A percentile compares a stretch with the other conserved stretches of the same genome.
Conservation (phyloP, 192 early-diverging fungal species). For the Entomortierella chlamydospora region DNA sequence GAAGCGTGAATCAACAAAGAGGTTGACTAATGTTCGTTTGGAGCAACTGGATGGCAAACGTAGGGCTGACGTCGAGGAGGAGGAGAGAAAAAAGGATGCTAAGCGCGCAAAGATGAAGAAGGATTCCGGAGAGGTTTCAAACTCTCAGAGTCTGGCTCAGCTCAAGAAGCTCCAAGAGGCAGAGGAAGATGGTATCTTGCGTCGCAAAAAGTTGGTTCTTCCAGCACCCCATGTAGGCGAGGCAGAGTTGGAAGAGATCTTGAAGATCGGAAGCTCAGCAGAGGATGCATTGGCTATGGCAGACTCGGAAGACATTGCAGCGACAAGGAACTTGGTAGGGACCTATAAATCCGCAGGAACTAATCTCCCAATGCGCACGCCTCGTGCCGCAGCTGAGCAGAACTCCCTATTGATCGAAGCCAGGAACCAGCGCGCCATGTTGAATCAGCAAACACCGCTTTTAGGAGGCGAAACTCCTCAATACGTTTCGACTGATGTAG, state of each 20-base stretch:
- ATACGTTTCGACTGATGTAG: constrained; percentile 41
- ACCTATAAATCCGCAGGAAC: constrained; percentile 73
- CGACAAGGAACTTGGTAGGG: constrained; percentile 75
- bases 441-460: constrained; percentile 83
- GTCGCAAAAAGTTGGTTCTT: constrained; percentile 82
- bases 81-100: constrained; percentile 80
- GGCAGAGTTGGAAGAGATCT: constrained; percentile 83
- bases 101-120: constrained; percentile 75
- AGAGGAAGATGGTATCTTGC: constrained; percentile 69
- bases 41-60: constrained; percentile 90
- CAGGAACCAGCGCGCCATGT: constrained; percentile 82
- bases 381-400: constrained; percentile 59
- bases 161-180: constrained; percentile 72
- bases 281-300: constrained; percentile 81
- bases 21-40: constrained; percentile 77
- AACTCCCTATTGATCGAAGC: constrained; percentile 85
- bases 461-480: constrained; percentile 77
- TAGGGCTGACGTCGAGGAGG: constrained; percentile 84
- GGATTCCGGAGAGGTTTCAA: constrained; percentile 58
- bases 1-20: constrained; percentile 69
- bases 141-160: constrained; percentile 54
- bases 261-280: constrained; percentile 79
- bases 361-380: constrained; percentile 72
- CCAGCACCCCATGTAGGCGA: constrained; percentile 94
- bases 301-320: constrained; percentile 62